A percentile compares a stretch with the other conserved stretches of the same genome.
Conservation (phyloP, 139 green algal species). For the Mesostigma viride region DNA sequence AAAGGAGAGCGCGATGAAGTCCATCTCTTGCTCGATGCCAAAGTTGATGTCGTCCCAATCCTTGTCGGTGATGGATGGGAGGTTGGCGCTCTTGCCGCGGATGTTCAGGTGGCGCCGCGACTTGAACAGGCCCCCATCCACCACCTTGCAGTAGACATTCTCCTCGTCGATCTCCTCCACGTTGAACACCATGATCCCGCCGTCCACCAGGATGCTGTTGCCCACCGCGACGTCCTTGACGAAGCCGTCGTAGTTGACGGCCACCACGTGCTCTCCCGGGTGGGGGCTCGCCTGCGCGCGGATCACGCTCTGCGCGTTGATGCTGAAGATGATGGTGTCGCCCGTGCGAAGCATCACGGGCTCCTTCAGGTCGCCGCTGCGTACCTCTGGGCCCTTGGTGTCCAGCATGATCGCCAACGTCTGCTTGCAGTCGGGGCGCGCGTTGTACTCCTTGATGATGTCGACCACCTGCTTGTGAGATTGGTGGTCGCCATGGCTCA, state of each 20-base stretch:
- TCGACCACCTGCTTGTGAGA: slow-evolving; percentile 45
- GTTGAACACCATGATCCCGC: slow-evolving; percentile 33
- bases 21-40: slow-evolving; percentile 31
- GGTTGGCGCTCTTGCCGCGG: slow-evolving; percentile 32
- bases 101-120: slow-evolving; percentile 36
- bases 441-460: slow-evolving; percentile 43
- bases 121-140: slow-evolving; percentile 36
- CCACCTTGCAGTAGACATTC: slow-evolving; percentile 27
- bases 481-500: slow-evolving; percentile 54
- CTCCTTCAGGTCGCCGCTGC: slow-evolving; percentile 29
- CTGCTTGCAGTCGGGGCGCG: slow-evolving; percentile 12
- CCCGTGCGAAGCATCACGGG: slow-evolving; percentile 25
- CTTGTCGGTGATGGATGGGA: slow-evolving; percentile 41
- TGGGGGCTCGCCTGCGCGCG: too few species aligned
- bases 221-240: slow-evolving; percentile 29
- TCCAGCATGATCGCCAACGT: slow-evolving; percentile 29
- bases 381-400: slow-evolving; percentile 32
- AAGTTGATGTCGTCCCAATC: slow-evolving; percentile 38
- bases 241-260: slow-evolving; percentile 39
- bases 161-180: slow-evolving; percentile 19
- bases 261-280: slow-evolving; percentile 26
- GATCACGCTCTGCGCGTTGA: slow-evolving; percentile 27
- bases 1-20: slow-evolving; percentile 40
- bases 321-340: slow-evolving; percentile 34
- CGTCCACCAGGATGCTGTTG: slow-evolving; percentile 34